Evolutionary conservation across 163 green algal species (phyloP).

Genomic region (Scenedesmus sp.): DNA sequence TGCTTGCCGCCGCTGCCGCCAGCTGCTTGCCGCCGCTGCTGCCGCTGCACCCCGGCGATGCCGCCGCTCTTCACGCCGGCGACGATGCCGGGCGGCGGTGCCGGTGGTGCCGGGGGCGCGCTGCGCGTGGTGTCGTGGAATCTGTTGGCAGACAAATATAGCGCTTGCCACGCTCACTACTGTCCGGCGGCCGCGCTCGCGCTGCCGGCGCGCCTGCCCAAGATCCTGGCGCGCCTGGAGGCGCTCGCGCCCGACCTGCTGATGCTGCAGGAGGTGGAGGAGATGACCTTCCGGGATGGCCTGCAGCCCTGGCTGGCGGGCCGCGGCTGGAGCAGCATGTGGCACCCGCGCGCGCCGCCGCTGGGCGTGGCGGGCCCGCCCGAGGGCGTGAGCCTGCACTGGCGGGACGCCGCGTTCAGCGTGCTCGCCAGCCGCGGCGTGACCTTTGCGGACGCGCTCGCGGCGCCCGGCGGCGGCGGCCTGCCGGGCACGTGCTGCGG

Average conservation of each 20-base stretch:
- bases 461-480: not conserved
- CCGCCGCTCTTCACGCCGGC: not conserved
- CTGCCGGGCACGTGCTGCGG: not conserved
- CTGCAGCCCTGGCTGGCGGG: constrained; percentile 51
- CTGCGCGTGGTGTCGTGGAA: constrained; percentile 37
- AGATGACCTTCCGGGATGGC: constrained; percentile 46
- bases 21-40: too few species aligned
- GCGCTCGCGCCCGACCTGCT: constrained; percentile 77
- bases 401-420: not conserved
- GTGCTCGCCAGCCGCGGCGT: not conserved
- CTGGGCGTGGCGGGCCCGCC: not conserved
- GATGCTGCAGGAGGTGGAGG: constrained; percentile 74
- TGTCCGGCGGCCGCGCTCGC: too few species aligned
- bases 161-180: too few species aligned
- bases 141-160: constrained; percentile 65
- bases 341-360: constrained; percentile 1
- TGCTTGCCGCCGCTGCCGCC: too few species aligned
- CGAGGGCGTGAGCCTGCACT: constrained; percentile 35
- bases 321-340: constrained; percentile 41
- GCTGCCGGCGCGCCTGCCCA: constrained; percentile 61
- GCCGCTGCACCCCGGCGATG: not conserved
- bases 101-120: constrained; percentile 23
- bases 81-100: too few species aligned
- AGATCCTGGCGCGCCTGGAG: constrained; percentile 73
- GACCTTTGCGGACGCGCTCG: not conserved